Percentiles rank a stretch among this genome's conserved stretches.
Conservation (phyloP, 176 grass and related monocot genomes). For the Musa acuminata region DNA sequence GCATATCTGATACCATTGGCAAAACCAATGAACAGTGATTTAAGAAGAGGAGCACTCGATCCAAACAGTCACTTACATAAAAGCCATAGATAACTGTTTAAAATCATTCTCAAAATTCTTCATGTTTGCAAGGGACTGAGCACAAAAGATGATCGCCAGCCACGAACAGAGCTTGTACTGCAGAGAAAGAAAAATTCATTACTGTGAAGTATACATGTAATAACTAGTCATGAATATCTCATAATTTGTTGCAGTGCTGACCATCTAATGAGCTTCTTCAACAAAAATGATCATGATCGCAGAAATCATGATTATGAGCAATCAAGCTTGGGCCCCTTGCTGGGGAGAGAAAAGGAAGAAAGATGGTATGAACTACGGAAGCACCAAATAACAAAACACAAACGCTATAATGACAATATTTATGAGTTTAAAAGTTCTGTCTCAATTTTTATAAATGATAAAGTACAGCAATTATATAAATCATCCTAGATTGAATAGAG, state of each 20-base stretch:
- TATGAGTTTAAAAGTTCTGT: background rate
- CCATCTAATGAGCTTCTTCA: background rate
- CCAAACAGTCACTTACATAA: slow-evolving; percentile 54
- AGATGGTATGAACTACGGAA: background rate
- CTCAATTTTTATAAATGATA: background rate
- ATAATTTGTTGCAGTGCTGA: too few species aligned
- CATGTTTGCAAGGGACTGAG: slow-evolving; percentile 88
- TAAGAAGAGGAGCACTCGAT: background rate
- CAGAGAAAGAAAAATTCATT: slow-evolving; percentile 14
- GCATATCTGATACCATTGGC: too few species aligned
- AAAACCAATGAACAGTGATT: too few species aligned
- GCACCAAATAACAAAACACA: background rate
- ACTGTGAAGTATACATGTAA: background rate
- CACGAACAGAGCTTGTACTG: slow-evolving; percentile 97
- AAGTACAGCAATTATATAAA: background rate
- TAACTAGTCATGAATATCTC: too few species aligned
- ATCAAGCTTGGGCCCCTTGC: background rate
- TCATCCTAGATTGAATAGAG: too few species aligned
- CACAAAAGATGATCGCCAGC: slow-evolving; percentile 95
- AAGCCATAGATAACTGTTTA: slow-evolving; percentile 97
- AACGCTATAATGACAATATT: background rate
- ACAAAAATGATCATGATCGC: background rate
- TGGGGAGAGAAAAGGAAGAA: background rate
- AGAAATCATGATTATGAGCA: background rate
- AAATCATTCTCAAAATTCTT: slow-evolving; percentile 95